phyloP scores from a whole-genome alignment of 768 basidiomycete genomes.

The Leucocoprinus birnbaumii region DNA sequence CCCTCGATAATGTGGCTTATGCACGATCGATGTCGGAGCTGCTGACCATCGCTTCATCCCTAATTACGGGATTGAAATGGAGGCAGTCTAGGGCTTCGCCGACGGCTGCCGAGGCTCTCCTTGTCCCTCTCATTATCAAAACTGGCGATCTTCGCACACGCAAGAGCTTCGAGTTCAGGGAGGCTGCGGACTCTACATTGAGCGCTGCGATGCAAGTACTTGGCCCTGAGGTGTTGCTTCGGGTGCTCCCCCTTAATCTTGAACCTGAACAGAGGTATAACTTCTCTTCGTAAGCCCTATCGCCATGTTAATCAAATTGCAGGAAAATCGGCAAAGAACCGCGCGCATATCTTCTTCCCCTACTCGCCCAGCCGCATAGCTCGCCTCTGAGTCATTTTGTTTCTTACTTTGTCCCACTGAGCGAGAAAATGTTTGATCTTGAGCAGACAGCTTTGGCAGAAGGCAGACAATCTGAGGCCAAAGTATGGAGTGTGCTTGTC shows the following conservation, averaged over 20 bases:
- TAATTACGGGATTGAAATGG: constrained; percentile 61
- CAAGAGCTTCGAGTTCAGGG: constrained; percentile 89
- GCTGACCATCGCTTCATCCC: constrained; percentile 66
- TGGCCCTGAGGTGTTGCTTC: constrained; percentile 79
- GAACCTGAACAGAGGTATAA: constrained; percentile 77
- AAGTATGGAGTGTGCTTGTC: constrained; percentile 93
- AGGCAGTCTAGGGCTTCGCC: constrained; percentile 36
- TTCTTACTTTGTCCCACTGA: constrained; percentile 88
- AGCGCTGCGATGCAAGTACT: constrained; percentile 80
- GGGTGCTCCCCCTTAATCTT: constrained; percentile 79
- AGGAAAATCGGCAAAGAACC: constrained; percentile 78
- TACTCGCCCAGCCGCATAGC: constrained; percentile 77
- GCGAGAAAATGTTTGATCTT: constrained; percentile 88
- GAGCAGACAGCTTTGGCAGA: constrained; percentile 78
- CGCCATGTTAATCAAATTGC: constrained; percentile 4
- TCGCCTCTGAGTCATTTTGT: constrained; percentile 85
- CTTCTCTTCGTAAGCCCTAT: background rate
- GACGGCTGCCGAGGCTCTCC: constrained; percentile 66
- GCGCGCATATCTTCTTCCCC: constrained; percentile 87
- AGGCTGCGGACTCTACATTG: constrained; percentile 77
- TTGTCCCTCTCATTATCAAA: constrained; percentile 65
- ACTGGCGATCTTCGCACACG: constrained; percentile 73
- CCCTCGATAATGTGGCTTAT: constrained; percentile 70
- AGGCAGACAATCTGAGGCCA: constrained; percentile 78
- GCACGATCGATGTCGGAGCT: constrained; percentile 79